Conservation (phyloP, 1,139 yeast species). For the Sugiyamaella neomexicana region DNA sequence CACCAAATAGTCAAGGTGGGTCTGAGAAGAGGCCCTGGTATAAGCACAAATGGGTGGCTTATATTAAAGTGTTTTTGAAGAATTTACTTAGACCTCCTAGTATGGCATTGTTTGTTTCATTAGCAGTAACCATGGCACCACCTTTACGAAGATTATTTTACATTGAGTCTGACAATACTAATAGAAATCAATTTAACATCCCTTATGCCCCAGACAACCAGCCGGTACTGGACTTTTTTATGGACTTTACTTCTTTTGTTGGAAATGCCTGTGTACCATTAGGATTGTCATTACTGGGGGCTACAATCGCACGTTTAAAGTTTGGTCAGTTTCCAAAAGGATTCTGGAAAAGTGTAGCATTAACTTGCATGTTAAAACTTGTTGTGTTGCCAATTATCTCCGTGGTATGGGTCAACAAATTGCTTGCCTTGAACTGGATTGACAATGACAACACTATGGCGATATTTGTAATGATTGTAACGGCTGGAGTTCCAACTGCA, state of each 20-base stretch:
- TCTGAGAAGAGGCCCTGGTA: neutral
- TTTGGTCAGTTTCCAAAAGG: conserved; percentile 62
- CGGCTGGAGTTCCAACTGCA: conserved; percentile 82
- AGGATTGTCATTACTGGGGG: conserved; percentile 79
- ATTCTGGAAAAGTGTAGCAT: conserved; percentile 62
- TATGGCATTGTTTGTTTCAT: conserved; percentile 58
- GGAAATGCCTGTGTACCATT: conserved; percentile 90
- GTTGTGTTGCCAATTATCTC: conserved; percentile 64
- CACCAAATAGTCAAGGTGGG: conserved; percentile 1
- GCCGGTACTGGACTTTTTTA: conserved; percentile 80
- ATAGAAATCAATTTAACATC: conserved; percentile 37
- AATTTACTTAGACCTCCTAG: conserved; percentile 75
- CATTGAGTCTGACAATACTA: conserved; percentile 13
- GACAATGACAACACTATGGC: conserved; percentile 56
- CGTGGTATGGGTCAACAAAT: conserved; percentile 53
- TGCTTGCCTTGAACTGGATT: conserved; percentile 52
- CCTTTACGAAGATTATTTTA: conserved; percentile 76
- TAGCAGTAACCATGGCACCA: conserved; percentile 77
- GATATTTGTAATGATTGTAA: conserved; percentile 68
- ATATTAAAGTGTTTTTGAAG: conserved; percentile 44
- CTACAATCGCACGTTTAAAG: conserved; percentile 74
- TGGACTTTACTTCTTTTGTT: conserved; percentile 75
- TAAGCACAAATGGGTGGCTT: conserved; percentile 23
- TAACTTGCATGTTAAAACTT: conserved; percentile 49
- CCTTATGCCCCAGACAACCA: conserved; percentile 76